Conservation (phyloP, 768 basidiomycete species). For the Serendipita vermifera region DNA sequence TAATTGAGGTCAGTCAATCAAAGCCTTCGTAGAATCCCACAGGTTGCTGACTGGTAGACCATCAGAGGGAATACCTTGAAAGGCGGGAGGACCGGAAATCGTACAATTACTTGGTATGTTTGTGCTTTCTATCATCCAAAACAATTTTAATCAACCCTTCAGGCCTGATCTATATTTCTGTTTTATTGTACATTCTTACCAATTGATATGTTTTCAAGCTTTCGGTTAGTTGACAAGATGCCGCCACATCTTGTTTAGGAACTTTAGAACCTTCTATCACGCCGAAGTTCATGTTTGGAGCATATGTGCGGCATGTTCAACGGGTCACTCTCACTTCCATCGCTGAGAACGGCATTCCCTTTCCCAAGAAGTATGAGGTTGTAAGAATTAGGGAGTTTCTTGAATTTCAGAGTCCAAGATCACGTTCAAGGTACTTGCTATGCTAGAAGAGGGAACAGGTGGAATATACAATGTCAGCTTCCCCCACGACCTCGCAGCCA, state of each 20-base stretch:
- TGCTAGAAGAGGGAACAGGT: not conserved
- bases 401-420: not conserved
- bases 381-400: not conserved
- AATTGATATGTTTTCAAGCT: too few relatives aligned
- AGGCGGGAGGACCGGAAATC: slow-evolving; percentile 78
- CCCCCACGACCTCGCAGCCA: not conserved
- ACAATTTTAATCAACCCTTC: too few relatives aligned
- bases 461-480: slow-evolving; percentile 10
- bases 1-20: slow-evolving; percentile 65
- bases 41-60: not conserved
- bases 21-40: not conserved
- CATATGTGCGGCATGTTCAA: too few relatives aligned
- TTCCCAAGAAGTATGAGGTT: too few relatives aligned
- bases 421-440: not conserved
- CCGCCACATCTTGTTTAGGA: not conserved
- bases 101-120: slow-evolving; percentile 60
- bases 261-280: too few relatives aligned
- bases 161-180: too few relatives aligned
- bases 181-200: too few relatives aligned
- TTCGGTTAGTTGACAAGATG: too few relatives aligned
- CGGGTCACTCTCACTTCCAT: too few relatives aligned
- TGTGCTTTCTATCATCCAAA: not conserved
- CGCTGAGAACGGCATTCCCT: too few relatives aligned
- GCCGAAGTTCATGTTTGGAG: too few relatives aligned
- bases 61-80: slow-evolving; percentile 86